Evolutionary conservation across 768 basidiomycete genomes (phyloP).

Genomic region (Agrocybe pediades): DNA sequence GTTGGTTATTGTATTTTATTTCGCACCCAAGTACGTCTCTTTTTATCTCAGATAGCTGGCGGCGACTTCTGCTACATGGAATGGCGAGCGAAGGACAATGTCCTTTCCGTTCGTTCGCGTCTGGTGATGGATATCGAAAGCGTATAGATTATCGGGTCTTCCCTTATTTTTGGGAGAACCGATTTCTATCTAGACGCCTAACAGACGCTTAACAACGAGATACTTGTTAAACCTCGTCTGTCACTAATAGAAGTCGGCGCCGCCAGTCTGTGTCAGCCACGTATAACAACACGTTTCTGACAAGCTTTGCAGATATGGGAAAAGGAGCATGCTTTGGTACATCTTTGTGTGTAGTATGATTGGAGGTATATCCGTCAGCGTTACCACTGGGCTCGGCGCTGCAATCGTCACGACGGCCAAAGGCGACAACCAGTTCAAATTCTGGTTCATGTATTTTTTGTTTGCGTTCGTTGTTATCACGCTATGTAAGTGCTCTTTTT

Average conservation of each 20-base stretch:
- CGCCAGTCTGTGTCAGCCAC: no score
- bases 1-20: conserved; percentile 77
- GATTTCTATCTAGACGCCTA: no score
- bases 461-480: conserved; percentile 83
- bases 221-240: no score
- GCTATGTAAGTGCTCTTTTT: conserved; percentile 54
- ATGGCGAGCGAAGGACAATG: no score
- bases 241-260: no score
- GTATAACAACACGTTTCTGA: conserved; percentile 2
- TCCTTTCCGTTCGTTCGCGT: no score
- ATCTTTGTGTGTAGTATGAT: conserved; percentile 96
- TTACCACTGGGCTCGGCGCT: conserved; percentile 91
- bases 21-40: conserved; percentile 68
- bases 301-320: conserved; percentile 62
- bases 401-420: conserved; percentile 81
- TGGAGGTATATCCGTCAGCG: conserved; percentile 92
- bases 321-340: conserved; percentile 93
- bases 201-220: no score
- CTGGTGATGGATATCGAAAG: no score
- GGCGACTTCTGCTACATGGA: no score
- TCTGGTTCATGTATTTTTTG: conserved; percentile 91
- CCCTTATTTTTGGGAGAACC: no score
- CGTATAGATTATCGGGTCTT: no score
- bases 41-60: neutral
- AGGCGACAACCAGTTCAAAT: conserved; percentile 88